These are phyloP conservation scores for Solanum bulbocastanum DNA, from an alignment of 257 asterid genomes.

Conservation along the genomic window DNA sequence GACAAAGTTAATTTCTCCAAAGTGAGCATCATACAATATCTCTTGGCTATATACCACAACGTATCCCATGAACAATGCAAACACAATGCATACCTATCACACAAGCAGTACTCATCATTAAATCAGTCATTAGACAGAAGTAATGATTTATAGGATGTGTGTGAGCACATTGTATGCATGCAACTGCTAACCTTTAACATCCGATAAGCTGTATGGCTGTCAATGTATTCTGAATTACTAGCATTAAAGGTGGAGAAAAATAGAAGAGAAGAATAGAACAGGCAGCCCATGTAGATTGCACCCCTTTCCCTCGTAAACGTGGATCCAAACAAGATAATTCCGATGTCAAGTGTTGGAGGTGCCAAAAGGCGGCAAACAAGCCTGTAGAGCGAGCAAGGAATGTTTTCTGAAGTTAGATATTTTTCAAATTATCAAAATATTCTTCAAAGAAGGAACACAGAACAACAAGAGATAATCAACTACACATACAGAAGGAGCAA, in stretches of 20 bases:
- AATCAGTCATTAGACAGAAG: not conserved
- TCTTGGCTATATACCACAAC: not conserved
- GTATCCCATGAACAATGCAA: not conserved
- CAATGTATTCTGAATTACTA: not conserved
- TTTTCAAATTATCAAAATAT: not conserved
- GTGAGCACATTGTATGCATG: not conserved
- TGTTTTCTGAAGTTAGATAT: not conserved
- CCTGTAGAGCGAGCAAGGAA: not conserved
- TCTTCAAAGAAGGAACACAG: not conserved
- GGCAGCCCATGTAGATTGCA: not conserved
- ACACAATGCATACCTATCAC: not conserved
- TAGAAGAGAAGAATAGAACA: not conserved
- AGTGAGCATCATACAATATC: not conserved
- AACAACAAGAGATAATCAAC: not conserved
- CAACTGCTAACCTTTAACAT: not conserved
- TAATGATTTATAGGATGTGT: not conserved
- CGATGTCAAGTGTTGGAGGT: not conserved
- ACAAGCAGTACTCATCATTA: not conserved
- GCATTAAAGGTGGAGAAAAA: not conserved
- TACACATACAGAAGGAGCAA: not conserved
- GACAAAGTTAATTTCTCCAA: not conserved
- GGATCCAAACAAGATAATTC: not conserved
- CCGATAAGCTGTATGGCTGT: not conserved
- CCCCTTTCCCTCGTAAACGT: not conserved
- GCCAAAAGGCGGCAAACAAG: not conserved